Evolutionary conservation across 768 basidiomycete species (phyloP), one percentile per base, ranked within the genome.

Genomic region (Gymnopilus junonius): DNA sequence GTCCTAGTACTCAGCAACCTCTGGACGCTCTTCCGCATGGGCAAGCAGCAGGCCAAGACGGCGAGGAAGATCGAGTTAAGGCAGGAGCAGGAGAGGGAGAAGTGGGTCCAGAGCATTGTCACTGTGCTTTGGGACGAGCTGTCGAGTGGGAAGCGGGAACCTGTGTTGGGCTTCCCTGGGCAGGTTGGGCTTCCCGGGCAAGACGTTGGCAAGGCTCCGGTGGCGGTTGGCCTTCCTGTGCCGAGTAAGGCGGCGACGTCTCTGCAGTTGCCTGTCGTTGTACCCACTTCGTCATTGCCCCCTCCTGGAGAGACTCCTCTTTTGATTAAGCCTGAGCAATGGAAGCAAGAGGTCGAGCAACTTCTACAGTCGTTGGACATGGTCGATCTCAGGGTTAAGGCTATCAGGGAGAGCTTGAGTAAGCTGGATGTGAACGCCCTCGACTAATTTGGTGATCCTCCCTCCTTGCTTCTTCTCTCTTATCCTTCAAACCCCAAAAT

Each of bases 1-100:
- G 69, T 85, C 35, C 77, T 97, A 67, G 84, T 95, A 64, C 62
- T 93, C 42, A 92, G 88, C 67, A 97, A 97, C 70, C 43, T 94
- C 78, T 93, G 90, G 88, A 80, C 83, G 42, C 65, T 84, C 60
- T 73, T 77, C 65, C 72, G 78, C 60, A 77, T 86, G 74, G 79
- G 80, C 5, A 72, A 72, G 59, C 75, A 75, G 39, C 69, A 77
- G 58, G 73, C 76, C 54, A 75, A 75, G 66, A 76, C 76, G 73
- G 77, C 80, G 80, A 63, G 84, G 78, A 68, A 75, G 75, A 73
- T 81, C 76, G 76, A 87, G 82, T 74, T 82, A 73, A 80, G 73
- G 71, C 83, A 80, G 74, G 80, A 75, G 67, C 89, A 86, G 73
- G 92, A 92, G 71, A 81, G 86, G 76, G 90, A 92, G 75, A 83